phyloP scores from a whole-genome alignment of 2,329 filamentous ascomycete genomes.

The Epichloe elymi region DNA sequence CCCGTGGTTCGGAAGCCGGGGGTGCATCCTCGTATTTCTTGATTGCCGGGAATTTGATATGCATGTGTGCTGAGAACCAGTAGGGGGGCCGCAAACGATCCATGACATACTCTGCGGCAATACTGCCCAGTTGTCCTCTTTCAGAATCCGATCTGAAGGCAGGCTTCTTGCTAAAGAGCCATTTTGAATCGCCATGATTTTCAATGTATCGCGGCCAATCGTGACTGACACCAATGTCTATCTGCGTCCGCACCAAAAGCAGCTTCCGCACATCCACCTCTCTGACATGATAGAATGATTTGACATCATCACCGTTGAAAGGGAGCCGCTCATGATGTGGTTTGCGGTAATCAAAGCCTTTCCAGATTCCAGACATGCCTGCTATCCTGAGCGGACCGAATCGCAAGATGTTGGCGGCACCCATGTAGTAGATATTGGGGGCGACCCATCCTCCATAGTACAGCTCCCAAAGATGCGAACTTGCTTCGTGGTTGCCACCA shows the following conservation, averaged over 20 bases:
- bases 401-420: constrained; percentile 77
- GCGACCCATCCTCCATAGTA: constrained; percentile 97
- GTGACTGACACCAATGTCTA: constrained; percentile 85
- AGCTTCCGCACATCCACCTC: constrained; percentile 88
- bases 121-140: constrained; percentile 63
- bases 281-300: constrained; percentile 77
- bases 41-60: constrained; percentile 70
- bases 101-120: constrained; percentile 68
- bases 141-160: constrained; percentile 64
- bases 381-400: constrained; percentile 78
- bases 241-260: constrained; percentile 68
- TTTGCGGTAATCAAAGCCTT: constrained; percentile 74
- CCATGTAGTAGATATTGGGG: constrained; percentile 93
- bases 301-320: constrained; percentile 64
- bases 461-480: constrained; percentile 79
- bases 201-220: constrained; percentile 89
- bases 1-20: not conserved
- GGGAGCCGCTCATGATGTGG: constrained; percentile 76
- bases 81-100: constrained; percentile 67
- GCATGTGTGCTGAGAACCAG: constrained; percentile 92
- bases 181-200: constrained; percentile 54
- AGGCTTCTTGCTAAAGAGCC: constrained; percentile 60
- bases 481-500: constrained; percentile 90
- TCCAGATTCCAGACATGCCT: constrained; percentile 90
- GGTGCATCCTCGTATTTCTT: constrained; percentile 36